Percentiles rank a stretch among this genome's conserved stretches.
Conservation (phyloP, 176 grass and related monocot genomes). For the Eremochloa ophiuroides region DNA sequence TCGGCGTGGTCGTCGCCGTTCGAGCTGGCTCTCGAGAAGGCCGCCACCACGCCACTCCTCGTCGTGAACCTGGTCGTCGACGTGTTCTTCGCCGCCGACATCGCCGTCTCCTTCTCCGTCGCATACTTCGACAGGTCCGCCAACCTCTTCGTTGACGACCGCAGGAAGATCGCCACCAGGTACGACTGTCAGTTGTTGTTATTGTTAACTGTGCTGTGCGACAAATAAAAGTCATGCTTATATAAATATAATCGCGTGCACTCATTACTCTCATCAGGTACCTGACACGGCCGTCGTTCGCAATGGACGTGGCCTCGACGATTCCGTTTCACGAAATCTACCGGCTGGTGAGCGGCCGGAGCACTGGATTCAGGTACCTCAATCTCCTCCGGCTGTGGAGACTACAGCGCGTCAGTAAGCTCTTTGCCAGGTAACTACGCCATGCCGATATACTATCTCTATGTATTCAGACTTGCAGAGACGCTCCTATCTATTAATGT, state of each 20-base stretch:
- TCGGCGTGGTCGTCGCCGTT: constrained; percentile 60
- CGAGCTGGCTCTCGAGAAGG: constrained; percentile 38
- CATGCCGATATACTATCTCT: too few relatives aligned
- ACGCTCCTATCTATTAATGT: too few relatives aligned
- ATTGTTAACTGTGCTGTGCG: too few relatives aligned
- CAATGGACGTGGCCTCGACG: constrained; percentile 57
- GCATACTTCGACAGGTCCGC: constrained; percentile 52
- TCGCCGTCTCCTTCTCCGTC: constrained; percentile 59
- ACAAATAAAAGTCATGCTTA: too few relatives aligned
- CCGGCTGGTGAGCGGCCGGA: constrained; percentile 26
- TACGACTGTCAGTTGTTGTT: too few relatives aligned
- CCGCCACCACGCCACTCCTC: constrained; percentile 21
- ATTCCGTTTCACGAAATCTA: constrained; percentile 45
- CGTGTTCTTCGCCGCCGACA: constrained; percentile 53
- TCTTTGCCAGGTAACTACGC: constrained; percentile 29
- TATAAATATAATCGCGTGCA: too few relatives aligned
- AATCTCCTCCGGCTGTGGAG: constrained; percentile 61
- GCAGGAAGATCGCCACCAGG: constrained; percentile 44
- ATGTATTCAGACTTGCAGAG: too few relatives aligned
- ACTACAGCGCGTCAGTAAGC: constrained; percentile 36
- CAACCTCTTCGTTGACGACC: constrained; percentile 49
- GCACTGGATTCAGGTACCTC: constrained; percentile 15
- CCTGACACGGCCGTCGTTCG: constrained; percentile 19
- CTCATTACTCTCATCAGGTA: too few relatives aligned
- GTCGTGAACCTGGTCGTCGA: constrained; percentile 45